Conservation (phyloP, 192 early-diverging fungal genomes). For the Entomortierella lignicola region DNA sequence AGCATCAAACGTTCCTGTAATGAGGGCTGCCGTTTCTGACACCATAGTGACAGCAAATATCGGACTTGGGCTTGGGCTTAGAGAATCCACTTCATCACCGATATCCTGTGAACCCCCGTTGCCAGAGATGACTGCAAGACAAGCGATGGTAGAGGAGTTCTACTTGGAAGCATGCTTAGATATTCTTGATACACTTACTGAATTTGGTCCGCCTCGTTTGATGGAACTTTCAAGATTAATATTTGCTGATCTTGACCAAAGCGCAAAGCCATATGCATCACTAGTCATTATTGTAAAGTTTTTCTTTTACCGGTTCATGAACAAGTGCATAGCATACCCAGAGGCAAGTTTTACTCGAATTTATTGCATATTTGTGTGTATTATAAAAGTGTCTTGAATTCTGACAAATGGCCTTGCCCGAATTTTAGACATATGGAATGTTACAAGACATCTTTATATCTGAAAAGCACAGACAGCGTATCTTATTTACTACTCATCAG, state of each 20-base stretch:
- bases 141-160: conserved; percentile 46
- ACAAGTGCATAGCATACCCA: conserved; percentile 53
- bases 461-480: conserved; percentile 45
- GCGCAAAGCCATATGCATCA: conserved; percentile 41
- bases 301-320: conserved; percentile 57
- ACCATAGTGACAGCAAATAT: background rate
- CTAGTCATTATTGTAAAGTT: conserved; percentile 54
- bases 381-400: no score
- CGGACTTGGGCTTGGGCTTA: background rate
- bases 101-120: background rate
- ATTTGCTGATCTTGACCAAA: conserved; percentile 25
- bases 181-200: conserved; percentile 39
- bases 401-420: no score
- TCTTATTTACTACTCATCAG: conserved; percentile 49
- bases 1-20: conserved; percentile 26
- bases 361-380: no score
- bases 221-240: conserved; percentile 42
- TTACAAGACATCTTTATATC: conserved; percentile 51
- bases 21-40: conserved; percentile 7
- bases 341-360: conserved; percentile 25
- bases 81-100: background rate
- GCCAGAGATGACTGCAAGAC: conserved; percentile 25
- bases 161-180: conserved; percentile 48
- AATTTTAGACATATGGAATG: conserved; percentile 55
- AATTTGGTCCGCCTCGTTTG: conserved; percentile 52